Conservation (phyloP, 202 grass and related monocot genomes). For the Eragrostis tef region DNA sequence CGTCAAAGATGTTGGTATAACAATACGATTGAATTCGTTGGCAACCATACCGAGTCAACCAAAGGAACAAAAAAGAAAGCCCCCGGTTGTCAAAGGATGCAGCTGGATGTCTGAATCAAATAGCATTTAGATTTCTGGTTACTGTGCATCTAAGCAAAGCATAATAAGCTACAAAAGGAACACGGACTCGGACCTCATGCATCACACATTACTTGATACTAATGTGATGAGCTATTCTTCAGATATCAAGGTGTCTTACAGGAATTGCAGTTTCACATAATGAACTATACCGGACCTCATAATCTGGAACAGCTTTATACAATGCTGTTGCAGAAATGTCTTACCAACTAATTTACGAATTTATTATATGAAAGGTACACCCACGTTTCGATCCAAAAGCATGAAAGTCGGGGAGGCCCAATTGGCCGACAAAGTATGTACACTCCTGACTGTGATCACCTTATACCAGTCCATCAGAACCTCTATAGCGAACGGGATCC, state of each 20-base stretch:
- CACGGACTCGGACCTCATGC: not conserved
- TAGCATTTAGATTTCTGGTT: not conserved
- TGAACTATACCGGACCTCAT: slow-evolving; percentile 24
- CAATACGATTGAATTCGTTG: too few relatives aligned
- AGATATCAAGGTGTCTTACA: slow-evolving; percentile 30
- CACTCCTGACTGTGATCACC: slow-evolving; percentile 41
- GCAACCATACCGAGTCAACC: too few relatives aligned
- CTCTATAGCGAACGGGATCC: slow-evolving; percentile 28
- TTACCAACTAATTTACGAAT: slow-evolving; percentile 42
- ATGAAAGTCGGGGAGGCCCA: slow-evolving; percentile 41
- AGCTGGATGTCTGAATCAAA: not conserved
- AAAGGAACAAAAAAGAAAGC: too few relatives aligned
- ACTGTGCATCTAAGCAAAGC: not conserved
- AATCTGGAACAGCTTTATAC: slow-evolving; percentile 36
- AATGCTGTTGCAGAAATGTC: slow-evolving; percentile 33
- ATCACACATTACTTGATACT: not conserved
- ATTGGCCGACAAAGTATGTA: slow-evolving; percentile 58
- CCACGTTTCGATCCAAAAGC: slow-evolving; percentile 49
- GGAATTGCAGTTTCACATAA: slow-evolving; percentile 24
- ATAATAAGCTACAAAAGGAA: slow-evolving; percentile 16
- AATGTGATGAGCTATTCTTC: slow-evolving; percentile 30
- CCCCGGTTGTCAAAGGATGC: not conserved
- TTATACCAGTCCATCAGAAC: slow-evolving; percentile 48
- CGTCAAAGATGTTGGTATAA: not conserved
- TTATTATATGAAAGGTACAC: slow-evolving; percentile 46